Evolutionary conservation across 148 eudicot species (phyloP), one percentile per base, ranked within the genome.

Genomic region (Chenopodium formosanum): DNA sequence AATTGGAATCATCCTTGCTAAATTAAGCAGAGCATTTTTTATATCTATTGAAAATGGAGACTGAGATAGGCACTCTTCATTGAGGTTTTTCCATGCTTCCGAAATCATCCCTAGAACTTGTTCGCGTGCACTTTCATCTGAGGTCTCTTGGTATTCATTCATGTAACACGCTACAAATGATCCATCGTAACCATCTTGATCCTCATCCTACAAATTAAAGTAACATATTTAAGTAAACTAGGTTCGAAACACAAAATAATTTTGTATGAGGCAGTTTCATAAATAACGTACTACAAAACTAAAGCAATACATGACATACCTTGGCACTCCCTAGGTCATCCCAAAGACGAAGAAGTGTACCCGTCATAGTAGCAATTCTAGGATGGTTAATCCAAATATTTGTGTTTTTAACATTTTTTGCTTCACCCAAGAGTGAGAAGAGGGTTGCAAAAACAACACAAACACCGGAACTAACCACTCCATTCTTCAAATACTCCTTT

Each of bases 281-380:
- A 52, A 12, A 52, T 52, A 3, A 9, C 2, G 0, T 25, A 52
- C 16, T 52, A 10, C 56, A 52, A 52, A 52, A 3, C 7, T 40
- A 52, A 12, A 10, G 56, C 12, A 1, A 14, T 34, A 48, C 66
- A 14, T 64, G 9, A 48, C 66, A 14, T 52, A 91, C 97, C 92
- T 88, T 81, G 40, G 90, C 85, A 66, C 89, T 89, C 80, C 91
- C 92, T 74, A 92, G 75, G 76, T 91, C 95, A 80, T 94, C 91
- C 86, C 84, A 91, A 80, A 94, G 94, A 9, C 97, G 93, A 80
- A 89, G 86, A 81, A 94, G 90, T 50, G 88, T 85, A 17, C 91
- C 97, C 7, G 77, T 46, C 17, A 82, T 86, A 19, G 88, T 77
- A 12, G 78, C 79, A 44, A 92, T 86, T 14, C 47, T 23, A 4